Base-by-base conservation (phyloP, 305 asterid genomes). In the Fraxinus xanthoxyloides region DNA sequence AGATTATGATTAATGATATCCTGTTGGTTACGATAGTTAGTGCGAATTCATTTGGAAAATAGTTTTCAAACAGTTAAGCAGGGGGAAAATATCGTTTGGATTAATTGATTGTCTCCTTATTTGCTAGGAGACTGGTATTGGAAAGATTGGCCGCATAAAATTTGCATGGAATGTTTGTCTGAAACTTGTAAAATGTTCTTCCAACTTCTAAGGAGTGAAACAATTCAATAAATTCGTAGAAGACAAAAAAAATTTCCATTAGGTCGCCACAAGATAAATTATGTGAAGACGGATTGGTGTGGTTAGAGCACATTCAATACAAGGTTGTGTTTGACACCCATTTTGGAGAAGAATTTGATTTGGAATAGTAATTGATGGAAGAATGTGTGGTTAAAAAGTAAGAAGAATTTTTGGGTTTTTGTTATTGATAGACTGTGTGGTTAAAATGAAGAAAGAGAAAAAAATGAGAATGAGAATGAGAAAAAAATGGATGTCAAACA, bases 21-120 rank as follows among this genome's bases (percentile, higher is more conserved):
- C 36, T 34, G 72, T 78, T 8, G 77, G 77, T 79, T 61, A 77
- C 79, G 34, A 32, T 77, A 17, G 75, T 59, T 36, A 48, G 15
- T 63, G 32, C 10, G 31, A 54, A 31, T 67, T 72, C 17, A 12
- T 85, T 31, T 78, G 61, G 40, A 54, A 17, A 2, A 59, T 31
- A 12, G 38, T 48, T 17, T 77, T 77, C 30, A 48, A 17, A 51
- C 43, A 48, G 23, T 75, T 75, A 32, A 15, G 12, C 13, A 13
- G 34, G 21, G 77, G 32, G 26, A 19, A 72, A 34, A 48, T 48
- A 48, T 48, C 59, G 4, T 48, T 48, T 48, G 59, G 21, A 34
- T 73, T 35, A 73, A 73, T 73, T 73, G 28, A 73, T 31, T 35
- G 23, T 54, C 65, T 54, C 3, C 65, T 54, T n/a, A 54, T 54